Evolutionary conservation across 371 early-diverging fungal genomes (phyloP).

Genomic region (Pancytospora philotis): DNA sequence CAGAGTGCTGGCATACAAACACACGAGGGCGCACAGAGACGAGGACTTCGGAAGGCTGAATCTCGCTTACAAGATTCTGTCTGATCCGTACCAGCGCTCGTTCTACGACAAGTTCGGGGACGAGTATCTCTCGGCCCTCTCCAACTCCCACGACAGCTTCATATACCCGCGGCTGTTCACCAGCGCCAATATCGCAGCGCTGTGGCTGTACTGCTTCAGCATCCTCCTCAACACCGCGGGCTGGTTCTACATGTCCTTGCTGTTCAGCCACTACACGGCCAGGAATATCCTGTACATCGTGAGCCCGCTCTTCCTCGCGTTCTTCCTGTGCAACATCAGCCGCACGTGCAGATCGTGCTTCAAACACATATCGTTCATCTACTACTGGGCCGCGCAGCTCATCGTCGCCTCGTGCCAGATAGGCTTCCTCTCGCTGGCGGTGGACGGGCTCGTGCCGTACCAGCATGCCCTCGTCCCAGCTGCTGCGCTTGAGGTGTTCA

Average conservation of each 20-base stretch:
- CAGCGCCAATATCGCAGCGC: constrained; percentile 19
- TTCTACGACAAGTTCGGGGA: constrained; percentile 44
- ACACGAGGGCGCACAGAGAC: constrained; percentile 1
- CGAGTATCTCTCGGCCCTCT: constrained; percentile 4
- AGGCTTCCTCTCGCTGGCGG: too few relatives aligned
- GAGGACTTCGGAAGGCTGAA: constrained; percentile 32
- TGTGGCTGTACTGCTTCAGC: constrained; percentile 8
- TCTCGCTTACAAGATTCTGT: constrained; percentile 32
- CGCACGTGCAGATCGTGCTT: background rate
- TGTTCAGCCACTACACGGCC: background rate
- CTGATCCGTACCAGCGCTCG: constrained; percentile 30
- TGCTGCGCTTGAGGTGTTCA: too few relatives aligned
- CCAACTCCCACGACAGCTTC: constrained; percentile 21
- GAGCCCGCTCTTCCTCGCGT: background rate
- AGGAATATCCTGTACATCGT: background rate
- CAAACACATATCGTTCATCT: too few relatives aligned
- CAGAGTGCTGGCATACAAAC: constrained; percentile 23
- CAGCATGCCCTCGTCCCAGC: too few relatives aligned
- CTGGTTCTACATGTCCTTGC: background rate
- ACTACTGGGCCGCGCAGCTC: too few relatives aligned
- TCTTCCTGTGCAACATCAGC: background rate
- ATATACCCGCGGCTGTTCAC: constrained; percentile 30
- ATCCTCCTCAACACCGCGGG: background rate
- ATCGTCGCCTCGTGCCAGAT: too few relatives aligned
- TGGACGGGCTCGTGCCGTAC: too few relatives aligned